These are phyloP conservation scores for Amanita muscaria DNA, from an alignment of 768 basidiomycete species.

Conservation along the genomic window DNA sequence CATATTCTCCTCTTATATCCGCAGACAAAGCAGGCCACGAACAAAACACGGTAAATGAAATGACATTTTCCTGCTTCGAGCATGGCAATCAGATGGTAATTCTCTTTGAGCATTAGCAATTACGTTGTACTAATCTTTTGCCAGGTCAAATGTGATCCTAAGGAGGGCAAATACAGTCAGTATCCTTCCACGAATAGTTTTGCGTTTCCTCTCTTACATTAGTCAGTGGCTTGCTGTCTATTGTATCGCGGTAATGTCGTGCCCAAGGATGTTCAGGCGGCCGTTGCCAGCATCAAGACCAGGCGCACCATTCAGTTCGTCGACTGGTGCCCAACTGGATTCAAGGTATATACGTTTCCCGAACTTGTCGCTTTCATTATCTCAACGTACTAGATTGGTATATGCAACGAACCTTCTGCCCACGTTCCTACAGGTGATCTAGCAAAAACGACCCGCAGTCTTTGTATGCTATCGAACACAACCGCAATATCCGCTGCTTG, in stretches of 20 bases:
- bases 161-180: conserved; percentile 96
- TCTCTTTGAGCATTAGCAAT: not conserved
- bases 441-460: conserved; percentile 85
- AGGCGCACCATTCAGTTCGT: conserved; percentile 98
- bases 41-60: conserved; percentile 94
- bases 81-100: conserved; percentile 86
- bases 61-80: conserved; percentile 99
- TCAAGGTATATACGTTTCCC: conserved; percentile 42
- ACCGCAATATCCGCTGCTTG: conserved; percentile 92
- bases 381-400: conserved; percentile 49
- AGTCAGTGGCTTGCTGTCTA: conserved; percentile 79
- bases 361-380: not conserved
- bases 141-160: conserved; percentile 73
- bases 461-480: conserved; percentile 96
- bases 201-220: conserved; percentile 12
- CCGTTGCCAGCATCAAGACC: conserved; percentile 91
- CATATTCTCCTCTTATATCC: conserved; percentile 90
- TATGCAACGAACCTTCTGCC: conserved; percentile 94
- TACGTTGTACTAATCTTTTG: not conserved
- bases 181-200: conserved; percentile 20
- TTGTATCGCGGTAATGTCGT: conserved; percentile 96
- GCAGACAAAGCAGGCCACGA: conserved; percentile 93
- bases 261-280: conserved; percentile 90
- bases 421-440: conserved; percentile 91
- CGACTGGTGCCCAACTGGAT: conserved; percentile 97